Evolutionary conservation across 768 basidiomycete species (phyloP).

Genomic region (Suillus subluteus): DNA sequence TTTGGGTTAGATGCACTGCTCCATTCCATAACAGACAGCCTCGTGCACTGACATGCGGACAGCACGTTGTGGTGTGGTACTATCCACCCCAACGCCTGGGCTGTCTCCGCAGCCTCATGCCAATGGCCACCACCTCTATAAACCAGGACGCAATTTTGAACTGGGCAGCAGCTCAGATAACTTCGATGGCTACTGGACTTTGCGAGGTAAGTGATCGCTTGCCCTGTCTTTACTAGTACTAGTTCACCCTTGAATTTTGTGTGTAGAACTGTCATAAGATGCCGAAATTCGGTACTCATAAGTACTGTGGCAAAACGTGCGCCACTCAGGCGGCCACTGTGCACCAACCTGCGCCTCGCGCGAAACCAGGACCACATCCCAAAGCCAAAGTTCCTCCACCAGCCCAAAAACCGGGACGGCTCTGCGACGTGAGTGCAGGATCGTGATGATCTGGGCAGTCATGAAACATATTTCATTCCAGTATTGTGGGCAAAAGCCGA

Average conservation of each 20-base stretch:
- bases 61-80: neutral
- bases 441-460: slow-evolving; percentile 26
- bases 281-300: slow-evolving; percentile 58
- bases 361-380: slow-evolving; percentile 20
- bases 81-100: neutral
- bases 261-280: slow-evolving; percentile 55
- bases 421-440: slow-evolving; percentile 32
- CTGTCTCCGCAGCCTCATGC: slow-evolving; percentile 4
- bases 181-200: slow-evolving; percentile 29
- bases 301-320: slow-evolving; percentile 61
- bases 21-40: neutral
- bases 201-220: slow-evolving; percentile 33
- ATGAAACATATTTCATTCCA: slow-evolving; percentile 24
- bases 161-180: slow-evolving; percentile 12
- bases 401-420: slow-evolving; percentile 25
- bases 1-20: neutral
- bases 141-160: slow-evolving; percentile 6
- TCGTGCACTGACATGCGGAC: slow-evolving; percentile 8
- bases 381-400: slow-evolving; percentile 14
- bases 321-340: slow-evolving; percentile 42
- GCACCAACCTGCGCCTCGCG: slow-evolving; percentile 9
- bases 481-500: slow-evolving; percentile 63
- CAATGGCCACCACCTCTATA: slow-evolving; percentile 9
- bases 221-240: neutral
- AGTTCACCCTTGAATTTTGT: slow-evolving; percentile 2